Evolutionary conservation across 176 grass and related monocot genomes (phyloP).

Genomic region (Elymus sibiricus): DNA sequence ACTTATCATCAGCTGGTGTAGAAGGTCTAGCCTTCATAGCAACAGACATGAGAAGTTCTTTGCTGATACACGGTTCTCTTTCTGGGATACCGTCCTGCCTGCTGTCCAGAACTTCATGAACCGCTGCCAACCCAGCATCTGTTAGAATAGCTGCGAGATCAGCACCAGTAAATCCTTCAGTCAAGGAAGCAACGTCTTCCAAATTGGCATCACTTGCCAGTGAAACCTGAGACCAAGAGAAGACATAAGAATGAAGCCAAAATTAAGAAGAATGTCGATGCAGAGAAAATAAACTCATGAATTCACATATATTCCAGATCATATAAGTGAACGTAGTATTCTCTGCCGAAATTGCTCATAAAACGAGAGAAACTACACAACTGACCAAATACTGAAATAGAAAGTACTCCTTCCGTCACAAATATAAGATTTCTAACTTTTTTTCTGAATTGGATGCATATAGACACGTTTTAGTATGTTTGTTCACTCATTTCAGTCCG

Average conservation of each 20-base stretch:
- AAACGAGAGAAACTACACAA: not conserved
- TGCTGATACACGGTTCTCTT: conserved; percentile 60
- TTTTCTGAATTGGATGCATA: too few species aligned
- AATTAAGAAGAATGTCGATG: not conserved
- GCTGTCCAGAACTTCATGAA: conserved; percentile 77
- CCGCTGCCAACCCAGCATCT: conserved; percentile 73
- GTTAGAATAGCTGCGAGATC: conserved; percentile 82
- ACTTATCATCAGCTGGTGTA: conserved; percentile 61
- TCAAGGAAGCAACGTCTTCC: conserved; percentile 73
- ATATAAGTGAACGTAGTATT: not conserved
- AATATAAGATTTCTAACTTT: too few species aligned
- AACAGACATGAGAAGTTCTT: conserved; percentile 75
- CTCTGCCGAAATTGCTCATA: not conserved
- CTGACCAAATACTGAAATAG: not conserved
- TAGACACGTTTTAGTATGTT: too few species aligned
- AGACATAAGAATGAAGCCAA: conserved; percentile 2
- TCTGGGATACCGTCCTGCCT: conserved; percentile 35
- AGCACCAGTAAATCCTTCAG: conserved; percentile 91
- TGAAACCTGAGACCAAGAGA: conserved; percentile 60
- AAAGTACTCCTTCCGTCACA: not conserved
- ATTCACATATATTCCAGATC: not conserved
- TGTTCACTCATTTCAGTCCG: too few species aligned
- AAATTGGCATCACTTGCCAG: conserved; percentile 60
- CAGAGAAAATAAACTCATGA: not conserved
- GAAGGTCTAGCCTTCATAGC: conserved; percentile 75